Conservation (phyloP, 768 basidiomycete species). For the Leucosporidium creatinivorum region DNA sequence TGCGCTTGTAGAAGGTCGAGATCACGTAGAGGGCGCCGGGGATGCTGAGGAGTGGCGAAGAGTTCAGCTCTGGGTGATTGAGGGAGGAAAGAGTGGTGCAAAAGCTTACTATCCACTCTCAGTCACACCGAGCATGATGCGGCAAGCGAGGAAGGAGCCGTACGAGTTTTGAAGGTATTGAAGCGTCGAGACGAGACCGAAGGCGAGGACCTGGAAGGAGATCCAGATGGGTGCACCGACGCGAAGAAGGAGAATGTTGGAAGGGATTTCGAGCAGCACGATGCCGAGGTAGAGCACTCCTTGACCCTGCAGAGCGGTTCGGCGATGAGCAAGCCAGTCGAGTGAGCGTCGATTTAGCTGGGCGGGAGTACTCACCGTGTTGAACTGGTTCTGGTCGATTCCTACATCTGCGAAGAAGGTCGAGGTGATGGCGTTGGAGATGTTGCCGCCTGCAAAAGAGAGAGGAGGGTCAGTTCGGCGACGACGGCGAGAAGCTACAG, state of each 20-base stretch:
- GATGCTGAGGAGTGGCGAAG: slow-evolving; percentile 32
- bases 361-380: slow-evolving; percentile 36
- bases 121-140: slow-evolving; percentile 31
- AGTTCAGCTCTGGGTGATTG: slow-evolving; percentile 26
- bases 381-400: slow-evolving; percentile 35
- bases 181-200: slow-evolving; percentile 37
- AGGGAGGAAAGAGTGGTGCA: too few species aligned
- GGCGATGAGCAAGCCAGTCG: not conserved
- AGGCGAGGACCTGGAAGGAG: slow-evolving; percentile 36
- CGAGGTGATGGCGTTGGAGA: slow-evolving; percentile 37
- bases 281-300: slow-evolving; percentile 39
- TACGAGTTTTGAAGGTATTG: slow-evolving; percentile 36
- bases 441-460: slow-evolving; percentile 37
- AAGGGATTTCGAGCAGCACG: slow-evolving; percentile 39
- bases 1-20: slow-evolving; percentile 36
- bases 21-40: slow-evolving; percentile 36
- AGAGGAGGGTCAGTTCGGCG: too few species aligned
- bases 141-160: slow-evolving; percentile 34
- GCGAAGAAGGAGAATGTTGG: slow-evolving; percentile 33
- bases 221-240: slow-evolving; percentile 37
- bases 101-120: not conserved
- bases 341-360: too few species aligned
- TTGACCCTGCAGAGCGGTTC: slow-evolving; percentile 28
- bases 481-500: not conserved
- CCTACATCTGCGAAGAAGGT: slow-evolving; percentile 32